Conservation (phyloP, 805 yeast species). For the Torulaspora indica region DNA sequence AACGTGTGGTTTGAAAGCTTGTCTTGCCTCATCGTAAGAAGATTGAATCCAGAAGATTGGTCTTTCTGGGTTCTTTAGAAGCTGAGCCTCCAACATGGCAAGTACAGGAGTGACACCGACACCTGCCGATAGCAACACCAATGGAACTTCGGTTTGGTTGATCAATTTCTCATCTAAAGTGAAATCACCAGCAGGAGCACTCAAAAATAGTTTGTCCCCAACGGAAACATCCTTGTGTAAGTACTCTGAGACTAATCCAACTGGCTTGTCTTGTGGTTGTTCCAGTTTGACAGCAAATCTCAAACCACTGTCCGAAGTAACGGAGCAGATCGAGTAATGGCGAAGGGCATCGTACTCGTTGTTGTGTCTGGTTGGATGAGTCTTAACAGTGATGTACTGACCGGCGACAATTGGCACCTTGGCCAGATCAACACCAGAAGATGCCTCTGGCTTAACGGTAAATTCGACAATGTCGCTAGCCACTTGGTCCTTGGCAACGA, state of each 20-base stretch:
- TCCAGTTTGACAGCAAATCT: conserved; percentile 55
- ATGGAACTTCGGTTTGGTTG: conserved; percentile 34
- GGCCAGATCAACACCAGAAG: conserved; percentile 30
- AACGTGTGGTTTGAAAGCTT: conserved; percentile 28
- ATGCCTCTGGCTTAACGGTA: conserved; percentile 45
- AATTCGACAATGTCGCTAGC: conserved; percentile 47
- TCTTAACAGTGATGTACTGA: conserved; percentile 39
- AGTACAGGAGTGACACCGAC: conserved; percentile 65
- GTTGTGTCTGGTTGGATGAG: conserved; percentile 36
- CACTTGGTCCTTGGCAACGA: conserved; percentile 43
- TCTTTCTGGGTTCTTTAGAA: conserved; percentile 25
- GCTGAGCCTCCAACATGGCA: conserved; percentile 44
- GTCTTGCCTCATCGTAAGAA: conserved; percentile 20
- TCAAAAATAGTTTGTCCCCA: conserved; percentile 47
- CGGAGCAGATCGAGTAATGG: conserved; percentile 54
- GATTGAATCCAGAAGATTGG: conserved; percentile 35
- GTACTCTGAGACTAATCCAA: conserved; percentile 48
- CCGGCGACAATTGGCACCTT: conserved; percentile 35
- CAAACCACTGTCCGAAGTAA: conserved; percentile 39
- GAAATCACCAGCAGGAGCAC: conserved; percentile 60
- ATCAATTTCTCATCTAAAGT: conserved; percentile 29
- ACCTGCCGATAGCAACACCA: conserved; percentile 53
- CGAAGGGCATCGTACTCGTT: conserved; percentile 45
- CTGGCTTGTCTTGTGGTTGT: conserved; percentile 25
- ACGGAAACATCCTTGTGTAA: conserved; percentile 45